Conservation (phyloP, 306 rosid genomes). For the Fragaria ananassa region DNA sequence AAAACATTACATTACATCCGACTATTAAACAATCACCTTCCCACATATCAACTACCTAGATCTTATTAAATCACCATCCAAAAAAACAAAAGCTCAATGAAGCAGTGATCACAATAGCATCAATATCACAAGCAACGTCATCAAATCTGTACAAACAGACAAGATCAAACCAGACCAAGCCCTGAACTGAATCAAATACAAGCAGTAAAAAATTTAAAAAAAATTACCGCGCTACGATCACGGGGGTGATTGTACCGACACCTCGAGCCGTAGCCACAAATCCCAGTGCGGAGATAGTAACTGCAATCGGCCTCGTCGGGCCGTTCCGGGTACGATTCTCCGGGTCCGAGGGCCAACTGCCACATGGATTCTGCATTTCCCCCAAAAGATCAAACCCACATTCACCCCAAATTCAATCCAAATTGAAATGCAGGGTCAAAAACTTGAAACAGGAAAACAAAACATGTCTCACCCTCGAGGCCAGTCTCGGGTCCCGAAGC, state of each 20-base stretch:
- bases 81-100: not conserved
- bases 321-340: constrained; percentile 83
- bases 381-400: constrained; percentile 27
- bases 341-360: constrained; percentile 57
- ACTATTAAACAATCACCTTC: constrained; percentile 9
- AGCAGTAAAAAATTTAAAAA: not conserved
- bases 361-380: constrained; percentile 66
- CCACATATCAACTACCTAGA: constrained; percentile 26
- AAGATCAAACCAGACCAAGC: constrained; percentile 42
- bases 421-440: constrained; percentile 34
- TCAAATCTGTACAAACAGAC: constrained; percentile 17
- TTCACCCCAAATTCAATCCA: constrained; percentile 21
- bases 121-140: constrained; percentile 17
- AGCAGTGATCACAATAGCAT: constrained; percentile 11
- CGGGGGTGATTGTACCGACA: constrained; percentile 99
- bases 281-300: constrained; percentile 75
- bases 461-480: constrained; percentile 49
- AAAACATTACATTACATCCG: constrained; percentile 14
- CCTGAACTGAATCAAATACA: constrained; percentile 10
- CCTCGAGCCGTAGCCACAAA: constrained; percentile 86
- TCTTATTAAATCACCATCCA: constrained; percentile 18
- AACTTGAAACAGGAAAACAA: not conserved
- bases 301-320: constrained; percentile 90
- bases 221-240: constrained; percentile 71
- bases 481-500: constrained; percentile 45